Base-by-base conservation (phyloP, 805 yeast genomes). In the Scheffersomyces lignosus region DNA sequence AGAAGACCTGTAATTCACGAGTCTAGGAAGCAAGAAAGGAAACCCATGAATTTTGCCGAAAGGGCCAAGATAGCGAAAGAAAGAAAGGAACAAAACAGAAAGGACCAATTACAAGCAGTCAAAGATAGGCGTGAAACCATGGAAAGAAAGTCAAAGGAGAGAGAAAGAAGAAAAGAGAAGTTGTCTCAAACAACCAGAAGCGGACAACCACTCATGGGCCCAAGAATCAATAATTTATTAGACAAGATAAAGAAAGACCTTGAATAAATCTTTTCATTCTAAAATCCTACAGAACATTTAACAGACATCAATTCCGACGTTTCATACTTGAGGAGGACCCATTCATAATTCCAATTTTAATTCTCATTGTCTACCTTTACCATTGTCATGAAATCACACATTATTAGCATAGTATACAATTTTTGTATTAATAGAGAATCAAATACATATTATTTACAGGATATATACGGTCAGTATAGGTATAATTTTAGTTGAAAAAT, bases 131-230 rank as follows among this genome's bases (percentile, higher is more conserved):
- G 58, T 30, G 51, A 54, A 23, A 56, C 55, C 10, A 49, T 64
- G n/a, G 69, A 60, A 27, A 40, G 53, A 65, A 41, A 66, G 67
- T 29, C 62, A 52, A 48, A 56, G 58, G 52, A 77, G 66, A 41
- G 70, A 60, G 52, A 66, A 52, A 28, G 64, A 66, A 52, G 62
- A 75, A 49, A 75, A 66, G 54, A 64, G 49, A 49, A 54, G 17
- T 42, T 69, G 3, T 41, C 61, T 6, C 70, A 74, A 40, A 80
- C 69, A 43, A 90, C 96, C 1, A 70, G 71, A 49, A 55, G 66
- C 3, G 98, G 98, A 0, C 98, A 90, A 58, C 97, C 97, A 2
- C 62, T 78, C 30, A 87, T 90, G 91, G 96, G 88, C 0, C 95
- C 96, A 12, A 77, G 95, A 60, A 87, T 90, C 40, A 82, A 79